Percentiles rank a stretch among this genome's conserved stretches.
These are phyloP conservation scores for Isoetes taiwanensis DNA, from an alignment of 75 land plant genomes.

Conservation along the genomic window DNA sequence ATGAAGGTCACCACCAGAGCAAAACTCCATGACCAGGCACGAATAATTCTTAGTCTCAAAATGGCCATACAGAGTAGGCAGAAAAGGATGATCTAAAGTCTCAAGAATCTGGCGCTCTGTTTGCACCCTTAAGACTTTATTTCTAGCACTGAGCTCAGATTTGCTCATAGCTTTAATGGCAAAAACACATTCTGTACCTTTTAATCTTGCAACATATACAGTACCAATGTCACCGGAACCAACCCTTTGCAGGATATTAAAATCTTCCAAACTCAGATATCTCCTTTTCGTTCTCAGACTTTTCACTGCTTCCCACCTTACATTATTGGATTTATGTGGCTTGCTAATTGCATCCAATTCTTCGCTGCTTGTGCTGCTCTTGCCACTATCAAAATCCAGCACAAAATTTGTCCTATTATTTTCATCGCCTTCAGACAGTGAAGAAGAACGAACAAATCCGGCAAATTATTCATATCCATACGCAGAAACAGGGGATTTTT, in stretches of 20 bases:
- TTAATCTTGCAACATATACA: slow-evolving; percentile 34
- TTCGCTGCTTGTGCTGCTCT: too few species aligned
- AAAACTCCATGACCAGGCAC: slow-evolving; percentile 43
- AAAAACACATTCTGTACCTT: slow-evolving; percentile 36
- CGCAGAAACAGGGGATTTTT: too few species aligned
- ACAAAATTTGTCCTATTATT: too few species aligned
- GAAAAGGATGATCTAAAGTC: slow-evolving; percentile 34
- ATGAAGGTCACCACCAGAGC: slow-evolving; percentile 41
- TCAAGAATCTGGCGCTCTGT: slow-evolving; percentile 35
- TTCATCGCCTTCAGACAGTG: too few species aligned
- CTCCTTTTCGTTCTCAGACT: slow-evolving; percentile 16
- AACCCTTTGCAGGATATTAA: slow-evolving; percentile 31
- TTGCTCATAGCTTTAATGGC: slow-evolving; percentile 48
- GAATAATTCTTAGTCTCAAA: slow-evolving; percentile 39
- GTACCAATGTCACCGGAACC: slow-evolving; percentile 45
- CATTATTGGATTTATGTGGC: slow-evolving; percentile 34
- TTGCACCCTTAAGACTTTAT: slow-evolving; percentile 31
- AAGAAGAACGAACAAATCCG: too few species aligned
- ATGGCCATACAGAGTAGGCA: slow-evolving; percentile 35
- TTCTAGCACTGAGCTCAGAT: slow-evolving; percentile 24
- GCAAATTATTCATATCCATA: too few species aligned
- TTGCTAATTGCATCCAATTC: slow-evolving; percentile 18
- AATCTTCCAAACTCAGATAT: slow-evolving; percentile 25
- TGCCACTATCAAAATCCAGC: too few species aligned
- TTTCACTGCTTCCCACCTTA: slow-evolving; percentile 32